Evolutionary conservation across 305 asterid species (phyloP), one percentile per base, ranked within the genome.

Genomic region (Withania somnifera): DNA sequence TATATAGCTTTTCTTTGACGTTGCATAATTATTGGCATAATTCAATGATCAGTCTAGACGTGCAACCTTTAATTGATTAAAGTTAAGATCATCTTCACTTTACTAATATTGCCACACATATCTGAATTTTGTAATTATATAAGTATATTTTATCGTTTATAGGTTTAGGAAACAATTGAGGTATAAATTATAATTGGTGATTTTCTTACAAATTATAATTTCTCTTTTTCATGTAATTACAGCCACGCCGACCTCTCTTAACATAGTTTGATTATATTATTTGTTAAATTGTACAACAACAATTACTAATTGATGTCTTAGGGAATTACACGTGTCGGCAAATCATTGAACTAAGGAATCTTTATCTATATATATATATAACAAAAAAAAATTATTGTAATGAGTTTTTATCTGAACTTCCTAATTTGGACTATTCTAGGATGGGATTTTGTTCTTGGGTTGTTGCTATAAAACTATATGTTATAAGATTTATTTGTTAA

Each of bases 41-140:
- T 85, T 87, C 89, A 81, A 89, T n/a, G n/a, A n/a, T 69, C 40
- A 83, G 82, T 69, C 82, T 64, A 88, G 87, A 85, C 92, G 90
- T 87, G 94, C 86, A 87, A 50, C 81, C 82, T 87, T 87, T 86
- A 81, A 86, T 88, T 82, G 89, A 89, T 88, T 88, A 85, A 85
- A 84, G 88, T 63, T 79, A 77, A 56, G 52, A 85, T 80, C 81
- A 87, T 51, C 38, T 73, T 40, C 85, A 81, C 87, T 87, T 88
- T 85, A 86, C 13, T 61, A 45, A 61, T 7, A 28, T 61, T 61
- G 47, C 50, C 77, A 30, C 42, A 61, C 14, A 61, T 61, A 14
- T 28, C 0, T 14, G 1, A 0, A 1, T 61, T 30, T 34, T 34
- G 3, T 34, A 34, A 1, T 34, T 1, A 51, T 51, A 15, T 51